Evolutionary conservation across 2,329 filamentous ascomycete genomes (phyloP).

Genomic region (Thielaviopsis cerberus): DNA sequence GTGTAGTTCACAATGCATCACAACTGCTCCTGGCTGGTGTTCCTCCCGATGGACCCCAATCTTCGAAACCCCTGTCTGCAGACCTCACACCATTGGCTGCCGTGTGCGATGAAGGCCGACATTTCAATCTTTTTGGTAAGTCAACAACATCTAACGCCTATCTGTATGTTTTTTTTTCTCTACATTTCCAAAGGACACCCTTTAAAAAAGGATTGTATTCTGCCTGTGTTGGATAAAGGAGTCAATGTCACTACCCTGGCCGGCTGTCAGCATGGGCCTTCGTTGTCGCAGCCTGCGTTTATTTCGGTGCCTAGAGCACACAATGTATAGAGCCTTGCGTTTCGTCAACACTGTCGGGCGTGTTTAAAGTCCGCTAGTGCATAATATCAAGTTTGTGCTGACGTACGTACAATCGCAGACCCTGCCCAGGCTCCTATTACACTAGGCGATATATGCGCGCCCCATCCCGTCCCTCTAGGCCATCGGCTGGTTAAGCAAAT

Average conservation of each 20-base stretch:
- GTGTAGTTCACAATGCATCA: not conserved
- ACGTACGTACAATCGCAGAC: not conserved
- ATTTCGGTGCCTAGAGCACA: not conserved
- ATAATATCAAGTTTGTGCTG: not conserved
- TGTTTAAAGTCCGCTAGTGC: too few species aligned
- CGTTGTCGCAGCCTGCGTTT: not conserved
- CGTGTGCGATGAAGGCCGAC: not conserved
- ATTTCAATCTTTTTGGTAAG: not conserved
- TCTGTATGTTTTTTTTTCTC: too few species aligned
- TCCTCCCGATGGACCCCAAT: not conserved
- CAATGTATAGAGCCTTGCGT: not conserved
- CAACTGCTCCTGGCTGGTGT: not conserved
- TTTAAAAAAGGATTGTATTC: too few species aligned
- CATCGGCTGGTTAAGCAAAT: constrained; percentile 21
- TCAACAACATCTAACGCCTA: too few species aligned
- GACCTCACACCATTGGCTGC: not conserved
- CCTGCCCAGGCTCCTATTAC: not conserved
- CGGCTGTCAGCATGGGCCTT: not conserved
- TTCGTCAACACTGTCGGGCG: not conserved
- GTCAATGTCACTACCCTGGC: not conserved
- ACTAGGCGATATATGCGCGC: not conserved
- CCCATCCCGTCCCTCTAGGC: not conserved
- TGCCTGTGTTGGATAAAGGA: not conserved
- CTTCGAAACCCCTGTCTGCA: not conserved
- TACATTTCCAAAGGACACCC: too few species aligned